Base-by-base conservation (phyloP, 2,329 filamentous ascomycete genomes). In the Plectosphaerella sp. region DNA sequence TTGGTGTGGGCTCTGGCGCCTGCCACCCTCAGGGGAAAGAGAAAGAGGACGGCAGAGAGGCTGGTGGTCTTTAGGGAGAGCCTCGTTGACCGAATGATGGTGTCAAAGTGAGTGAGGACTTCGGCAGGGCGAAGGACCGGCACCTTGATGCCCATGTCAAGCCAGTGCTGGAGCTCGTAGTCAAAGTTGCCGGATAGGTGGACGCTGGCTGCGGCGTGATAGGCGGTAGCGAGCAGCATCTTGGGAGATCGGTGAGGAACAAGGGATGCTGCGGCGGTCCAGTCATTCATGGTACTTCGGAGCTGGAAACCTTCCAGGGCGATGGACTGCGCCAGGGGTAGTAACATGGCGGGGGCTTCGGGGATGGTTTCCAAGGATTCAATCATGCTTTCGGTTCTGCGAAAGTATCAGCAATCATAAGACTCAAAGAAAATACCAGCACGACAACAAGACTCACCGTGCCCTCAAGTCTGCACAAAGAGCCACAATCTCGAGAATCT, bases 141-240 rank as follows among this genome's bases (percentile, higher is more conserved):
- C 0, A 63, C 58, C 0, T 46, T 4, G 4, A 67, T 53, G 1
- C 49, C 59, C 10, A 63, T 54, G 0, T 42, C 45, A 0, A 60
- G 53, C 68, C 68, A 71, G 16, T 62, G 56, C 8, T 47, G 20
- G 2, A 66, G 59, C 10, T 69, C 66, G 14, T 70, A 70, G 52
- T 70, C 68, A 33, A 67, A 71, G 3, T 65, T 59, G 1, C 68
- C 68, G 0, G 69, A 71, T 5, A 71, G 60, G 35, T 70, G 70
- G 6, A 70, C 67, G 45, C 67, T 69, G 2, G 62, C 67, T 5
- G 69, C 65, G 0, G 68, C 59, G 22, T 59, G 61, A 51, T 65
- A 69, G 3, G 62, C 22, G 0, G 25, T 51, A 0, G 62, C 55
- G 3, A 71, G 48, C 0, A 59, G 35, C 8, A 50, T 48, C 36